Percentiles rank a stretch among this genome's conserved stretches.
These are phyloP conservation scores for Aphanomyces euteiches DNA, from an alignment of 352 stramenopile species.

Conservation along the genomic window DNA sequence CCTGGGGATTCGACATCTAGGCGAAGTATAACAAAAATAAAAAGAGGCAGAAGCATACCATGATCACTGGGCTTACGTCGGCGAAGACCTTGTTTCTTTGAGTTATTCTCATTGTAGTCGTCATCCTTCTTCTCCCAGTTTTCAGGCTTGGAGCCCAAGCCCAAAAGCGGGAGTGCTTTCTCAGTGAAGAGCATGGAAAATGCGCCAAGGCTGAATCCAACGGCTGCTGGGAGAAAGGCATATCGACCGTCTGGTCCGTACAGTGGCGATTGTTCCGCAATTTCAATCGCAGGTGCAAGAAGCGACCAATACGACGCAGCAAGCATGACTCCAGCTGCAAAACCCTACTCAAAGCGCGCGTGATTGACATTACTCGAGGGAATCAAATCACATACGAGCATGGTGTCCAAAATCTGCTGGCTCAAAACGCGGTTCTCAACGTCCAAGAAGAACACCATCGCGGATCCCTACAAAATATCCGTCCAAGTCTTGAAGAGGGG, in stretches of 20 bases:
- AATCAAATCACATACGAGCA: constrained; percentile 45
- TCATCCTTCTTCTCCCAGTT: constrained; percentile 55
- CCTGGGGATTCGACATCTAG: constrained; percentile 8
- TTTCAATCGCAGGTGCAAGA: constrained; percentile 81
- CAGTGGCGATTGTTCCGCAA: constrained; percentile 70
- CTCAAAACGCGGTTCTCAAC: constrained; percentile 66
- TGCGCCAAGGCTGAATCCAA: constrained; percentile 79
- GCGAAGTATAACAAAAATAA: neutral
- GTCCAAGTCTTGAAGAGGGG: neutral
- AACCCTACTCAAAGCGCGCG: constrained; percentile 44
- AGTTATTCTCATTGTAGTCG: neutral
- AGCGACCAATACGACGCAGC: constrained; percentile 88
- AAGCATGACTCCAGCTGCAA: constrained; percentile 87
- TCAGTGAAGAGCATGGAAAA: constrained; percentile 74
- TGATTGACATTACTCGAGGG: neutral
- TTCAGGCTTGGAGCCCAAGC: constrained; percentile 42
- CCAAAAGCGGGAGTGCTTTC: constrained; percentile 52
- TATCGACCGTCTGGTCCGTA: constrained; percentile 68
- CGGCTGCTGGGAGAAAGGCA: constrained; percentile 75
- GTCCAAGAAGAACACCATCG: constrained; percentile 79
- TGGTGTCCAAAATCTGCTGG: constrained; percentile 79
- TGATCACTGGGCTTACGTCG: constrained; percentile 22
- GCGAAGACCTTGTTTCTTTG: constrained; percentile 7
- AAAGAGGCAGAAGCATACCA: neutral
- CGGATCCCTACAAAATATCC: constrained; percentile 44